Conservation (phyloP, 192 early-diverging fungal species). For the Rhizoclosmatium sp. region DNA sequence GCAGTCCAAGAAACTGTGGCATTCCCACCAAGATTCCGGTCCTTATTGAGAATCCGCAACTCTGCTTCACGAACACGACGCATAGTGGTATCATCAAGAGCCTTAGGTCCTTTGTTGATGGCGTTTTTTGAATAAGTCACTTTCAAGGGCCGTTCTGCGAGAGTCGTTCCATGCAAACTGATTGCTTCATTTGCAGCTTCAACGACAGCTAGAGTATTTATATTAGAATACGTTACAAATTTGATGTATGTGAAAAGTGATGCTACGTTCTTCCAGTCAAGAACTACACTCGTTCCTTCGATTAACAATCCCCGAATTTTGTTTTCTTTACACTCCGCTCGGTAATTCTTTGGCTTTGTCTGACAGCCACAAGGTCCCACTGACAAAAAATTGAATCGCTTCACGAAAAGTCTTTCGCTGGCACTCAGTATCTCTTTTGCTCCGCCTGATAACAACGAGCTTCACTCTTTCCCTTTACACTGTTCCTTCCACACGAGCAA, state of each 20-base stretch:
- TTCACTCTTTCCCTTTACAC: too few species aligned
- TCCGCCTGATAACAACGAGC: too few species aligned
- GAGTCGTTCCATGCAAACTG: constrained; percentile 67
- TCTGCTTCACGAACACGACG: constrained; percentile 62
- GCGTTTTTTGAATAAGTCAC: constrained; percentile 82
- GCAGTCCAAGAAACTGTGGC: background rate
- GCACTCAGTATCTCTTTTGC: too few species aligned
- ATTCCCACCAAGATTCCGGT: constrained; percentile 28
- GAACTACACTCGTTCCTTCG: too few species aligned
- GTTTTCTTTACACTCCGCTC: too few species aligned
- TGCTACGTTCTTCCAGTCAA: too few species aligned
- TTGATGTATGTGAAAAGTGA: background rate
- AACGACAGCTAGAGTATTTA: constrained; percentile 45
- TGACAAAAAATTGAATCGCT: too few species aligned
- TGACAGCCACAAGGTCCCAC: too few species aligned
- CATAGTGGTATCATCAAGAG: constrained; percentile 59
- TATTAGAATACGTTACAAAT: background rate
- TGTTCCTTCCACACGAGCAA: background rate
- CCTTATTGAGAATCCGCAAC: constrained; percentile 49
- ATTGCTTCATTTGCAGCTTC: constrained; percentile 66
- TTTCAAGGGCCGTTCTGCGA: constrained; percentile 66
- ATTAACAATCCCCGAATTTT: too few species aligned
- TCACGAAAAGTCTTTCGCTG: too few species aligned
- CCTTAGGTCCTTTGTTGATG: constrained; percentile 70
- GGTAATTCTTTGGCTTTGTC: background rate